Evolutionary conservation across 768 basidiomycete species (phyloP).

Genomic region (Phaeotremella skinneri): DNA sequence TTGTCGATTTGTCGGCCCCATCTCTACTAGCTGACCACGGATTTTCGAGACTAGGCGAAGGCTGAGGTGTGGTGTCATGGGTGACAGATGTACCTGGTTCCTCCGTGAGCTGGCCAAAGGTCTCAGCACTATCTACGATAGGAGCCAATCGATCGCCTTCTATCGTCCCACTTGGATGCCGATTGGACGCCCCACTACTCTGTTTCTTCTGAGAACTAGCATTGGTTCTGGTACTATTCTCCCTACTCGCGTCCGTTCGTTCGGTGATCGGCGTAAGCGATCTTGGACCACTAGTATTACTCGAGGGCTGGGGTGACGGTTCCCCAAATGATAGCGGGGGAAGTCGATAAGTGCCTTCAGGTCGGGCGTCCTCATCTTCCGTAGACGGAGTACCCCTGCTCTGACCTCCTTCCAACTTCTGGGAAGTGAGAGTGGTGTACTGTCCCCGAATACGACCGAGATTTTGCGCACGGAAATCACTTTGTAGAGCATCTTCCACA

Average conservation of each 20-base stretch:
- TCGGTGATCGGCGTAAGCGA: conserved; percentile 70
- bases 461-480: conserved; percentile 34
- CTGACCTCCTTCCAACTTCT: neutral
- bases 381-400: neutral
- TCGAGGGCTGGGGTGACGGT: conserved; percentile 16
- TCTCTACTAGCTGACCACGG: neutral
- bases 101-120: conserved; percentile 28
- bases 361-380: conserved; percentile 21
- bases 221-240: conserved; percentile 38
- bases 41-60: neutral
- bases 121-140: conserved; percentile 31
- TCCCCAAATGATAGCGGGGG: conserved; percentile 46
- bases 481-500: conserved; percentile 68
- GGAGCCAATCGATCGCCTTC: conserved; percentile 32
- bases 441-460: conserved; percentile 29
- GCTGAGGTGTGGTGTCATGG: neutral
- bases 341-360: conserved; percentile 35
- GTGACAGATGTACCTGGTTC: conserved; percentile 14
- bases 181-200: conserved; percentile 30
- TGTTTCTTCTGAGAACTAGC: conserved; percentile 31
- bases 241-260: conserved; percentile 46
- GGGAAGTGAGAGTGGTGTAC: conserved; percentile 21
- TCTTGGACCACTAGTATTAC: conserved; percentile 25
- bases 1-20: conserved; percentile 15
- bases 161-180: conserved; percentile 7